Evolutionary conservation across 257 asterid species (phyloP).

Genomic region (Ligustrum vulgare): DNA sequence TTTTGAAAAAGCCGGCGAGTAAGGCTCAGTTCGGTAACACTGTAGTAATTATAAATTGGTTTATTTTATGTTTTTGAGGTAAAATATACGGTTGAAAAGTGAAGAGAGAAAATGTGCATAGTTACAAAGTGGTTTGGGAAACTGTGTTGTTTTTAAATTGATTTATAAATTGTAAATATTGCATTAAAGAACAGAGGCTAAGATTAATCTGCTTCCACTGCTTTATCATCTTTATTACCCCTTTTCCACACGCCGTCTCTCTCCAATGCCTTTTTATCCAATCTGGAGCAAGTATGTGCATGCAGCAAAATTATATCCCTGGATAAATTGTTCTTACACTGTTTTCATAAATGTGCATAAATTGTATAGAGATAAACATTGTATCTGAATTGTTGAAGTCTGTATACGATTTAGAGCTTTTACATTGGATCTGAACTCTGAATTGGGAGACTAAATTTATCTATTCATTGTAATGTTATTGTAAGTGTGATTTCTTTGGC

Average conservation of each 20-base stretch:
- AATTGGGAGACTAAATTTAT: neutral
- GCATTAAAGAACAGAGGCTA: no score
- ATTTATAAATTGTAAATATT: no score
- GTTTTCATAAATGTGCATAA: neutral
- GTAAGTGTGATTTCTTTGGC: neutral
- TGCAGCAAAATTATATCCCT: neutral
- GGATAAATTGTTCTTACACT: neutral
- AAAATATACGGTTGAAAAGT: no score
- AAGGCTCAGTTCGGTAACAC: neutral
- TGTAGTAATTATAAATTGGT: no score
- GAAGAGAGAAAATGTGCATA: no score
- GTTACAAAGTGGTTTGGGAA: no score
- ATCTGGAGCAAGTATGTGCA: slow-evolving; percentile 22
- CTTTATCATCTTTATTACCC: slow-evolving; percentile 16
- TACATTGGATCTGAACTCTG: neutral
- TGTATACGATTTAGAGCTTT: neutral
- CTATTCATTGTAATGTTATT: neutral
- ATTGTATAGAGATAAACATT: neutral
- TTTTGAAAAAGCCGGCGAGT: slow-evolving; percentile 98
- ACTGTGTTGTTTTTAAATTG: no score
- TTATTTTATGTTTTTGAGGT: no score
- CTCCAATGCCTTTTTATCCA: neutral
- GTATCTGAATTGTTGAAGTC: no score
- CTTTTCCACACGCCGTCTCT: neutral
- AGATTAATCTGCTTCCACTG: slow-evolving; percentile 38